Conservation (phyloP, 495 filamentous ascomycete species). For the Daldinia childiae region DNA sequence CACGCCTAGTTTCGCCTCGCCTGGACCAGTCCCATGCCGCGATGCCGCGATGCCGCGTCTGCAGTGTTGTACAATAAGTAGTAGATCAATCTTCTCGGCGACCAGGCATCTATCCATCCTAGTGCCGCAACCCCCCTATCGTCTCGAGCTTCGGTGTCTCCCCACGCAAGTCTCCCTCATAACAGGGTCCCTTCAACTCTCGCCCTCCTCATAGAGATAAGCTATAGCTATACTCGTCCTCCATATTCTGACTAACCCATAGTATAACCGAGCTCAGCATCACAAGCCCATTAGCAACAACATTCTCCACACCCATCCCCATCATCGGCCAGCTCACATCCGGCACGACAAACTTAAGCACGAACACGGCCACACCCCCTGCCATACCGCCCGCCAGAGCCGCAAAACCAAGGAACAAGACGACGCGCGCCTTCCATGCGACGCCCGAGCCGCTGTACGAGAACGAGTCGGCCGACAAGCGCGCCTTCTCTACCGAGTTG, state of each 20-base stretch:
- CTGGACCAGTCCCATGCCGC: slow-evolving; percentile 8
- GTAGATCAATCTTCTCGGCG: slow-evolving; percentile 21
- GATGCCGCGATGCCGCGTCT: slow-evolving; percentile 12
- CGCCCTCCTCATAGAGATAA: slow-evolving; percentile 72
- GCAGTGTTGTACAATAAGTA: slow-evolving; percentile 31
- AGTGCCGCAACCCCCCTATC: neutral
- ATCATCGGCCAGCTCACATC: slow-evolving; percentile 82
- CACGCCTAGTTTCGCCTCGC: slow-evolving; percentile 28
- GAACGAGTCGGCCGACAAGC: slow-evolving; percentile 85
- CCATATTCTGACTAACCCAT: slow-evolving; percentile 98
- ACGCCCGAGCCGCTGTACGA: slow-evolving; percentile 86
- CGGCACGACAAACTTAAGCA: slow-evolving; percentile 88
- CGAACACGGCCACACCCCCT: slow-evolving; percentile 87
- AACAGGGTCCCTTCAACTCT: neutral
- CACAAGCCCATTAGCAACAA: slow-evolving; percentile 79
- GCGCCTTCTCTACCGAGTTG: slow-evolving; percentile 95
- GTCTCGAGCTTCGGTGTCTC: neutral
- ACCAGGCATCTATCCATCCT: neutral
- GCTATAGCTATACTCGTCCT: slow-evolving; percentile 98
- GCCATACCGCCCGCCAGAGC: slow-evolving; percentile 93
- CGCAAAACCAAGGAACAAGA: slow-evolving; percentile 96
- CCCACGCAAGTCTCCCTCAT: neutral
- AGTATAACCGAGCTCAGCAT: slow-evolving; percentile 78
- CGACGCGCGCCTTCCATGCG: slow-evolving; percentile 94
- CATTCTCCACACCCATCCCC: slow-evolving; percentile 93